Conservation (phyloP, 2,329 filamentous ascomycete genomes). For the Fusarium compactum region DNA sequence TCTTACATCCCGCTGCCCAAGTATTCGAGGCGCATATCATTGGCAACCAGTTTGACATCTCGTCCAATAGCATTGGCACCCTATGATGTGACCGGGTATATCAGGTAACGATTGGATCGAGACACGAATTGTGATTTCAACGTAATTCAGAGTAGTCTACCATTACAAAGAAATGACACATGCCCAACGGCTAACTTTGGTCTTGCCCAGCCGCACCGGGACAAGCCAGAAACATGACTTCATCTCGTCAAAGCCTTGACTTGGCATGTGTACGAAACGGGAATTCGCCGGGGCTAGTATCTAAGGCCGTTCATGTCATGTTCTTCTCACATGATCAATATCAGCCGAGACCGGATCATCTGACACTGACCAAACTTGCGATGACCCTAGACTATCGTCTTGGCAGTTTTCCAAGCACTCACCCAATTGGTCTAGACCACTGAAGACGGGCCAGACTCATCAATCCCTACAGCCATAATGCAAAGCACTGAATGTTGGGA, state of each 20-base stretch:
- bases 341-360: not conserved
- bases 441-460: not conserved
- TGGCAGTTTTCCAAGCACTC: not conserved
- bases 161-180: too few relatives aligned
- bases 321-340: not conserved
- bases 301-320: not conserved
- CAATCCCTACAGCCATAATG: too few relatives aligned
- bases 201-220: too few relatives aligned
- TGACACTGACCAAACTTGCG: not conserved
- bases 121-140: too few relatives aligned
- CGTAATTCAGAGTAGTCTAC: too few relatives aligned
- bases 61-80: not conserved
- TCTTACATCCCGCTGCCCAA: not conserved
- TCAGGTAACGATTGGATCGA: too few relatives aligned
- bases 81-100: not conserved
- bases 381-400: not conserved
- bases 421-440: not conserved
- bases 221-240: not conserved
- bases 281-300: not conserved
- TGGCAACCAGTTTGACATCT: not conserved
- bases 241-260: not conserved
- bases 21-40: not conserved
- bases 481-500: not conserved
- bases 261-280: not conserved
- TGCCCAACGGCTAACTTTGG: too few relatives aligned